Conservation (phyloP, 2,329 filamentous ascomycete species). For the Fusarium vanettenii region DNA sequence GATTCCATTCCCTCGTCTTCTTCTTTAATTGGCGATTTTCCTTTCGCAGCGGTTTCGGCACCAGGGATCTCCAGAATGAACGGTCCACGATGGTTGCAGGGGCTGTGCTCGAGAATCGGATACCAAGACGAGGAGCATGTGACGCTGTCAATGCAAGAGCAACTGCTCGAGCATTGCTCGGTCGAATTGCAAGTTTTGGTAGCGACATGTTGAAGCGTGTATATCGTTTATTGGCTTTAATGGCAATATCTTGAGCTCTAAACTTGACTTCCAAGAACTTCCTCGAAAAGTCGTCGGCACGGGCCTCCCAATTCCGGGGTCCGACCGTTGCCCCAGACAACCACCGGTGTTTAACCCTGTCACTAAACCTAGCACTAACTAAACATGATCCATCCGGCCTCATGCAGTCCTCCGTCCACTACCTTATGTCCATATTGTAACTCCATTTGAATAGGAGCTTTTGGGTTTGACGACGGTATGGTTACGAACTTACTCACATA, state of each 20-base stretch:
- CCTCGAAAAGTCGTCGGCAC: conserved; percentile 35
- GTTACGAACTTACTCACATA: conserved; percentile 43
- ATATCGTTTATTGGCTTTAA: background rate
- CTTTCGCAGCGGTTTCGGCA: conserved; percentile 74
- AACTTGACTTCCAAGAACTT: conserved; percentile 23
- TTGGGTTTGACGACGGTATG: conserved; percentile 48
- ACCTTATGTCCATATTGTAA: conserved; percentile 32
- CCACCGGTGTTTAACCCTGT: conserved; percentile 49
- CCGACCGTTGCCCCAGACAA: conserved; percentile 52
- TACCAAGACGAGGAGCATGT: background rate
- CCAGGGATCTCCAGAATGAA: conserved; percentile 76
- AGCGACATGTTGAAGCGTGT: conserved; percentile 30
- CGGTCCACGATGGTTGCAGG: conserved; percentile 65
- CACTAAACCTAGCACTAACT: conserved; percentile 11
- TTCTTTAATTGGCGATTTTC: conserved; percentile 53
- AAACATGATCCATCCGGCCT: conserved; percentile 22
- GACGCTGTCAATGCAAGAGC: conserved; percentile 5
- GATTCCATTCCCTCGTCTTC: conserved; percentile 77
- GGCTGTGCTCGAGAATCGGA: conserved; percentile 51
- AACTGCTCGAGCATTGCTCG: conserved; percentile 3
- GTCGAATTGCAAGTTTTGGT: conserved; percentile 12
- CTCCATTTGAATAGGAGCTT: conserved; percentile 41
- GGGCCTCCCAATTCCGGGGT: conserved; percentile 29
- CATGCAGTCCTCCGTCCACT: conserved; percentile 34
- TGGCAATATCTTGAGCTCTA: conserved; percentile 10